Evolutionary conservation across 2,329 filamentous ascomycete species (phyloP).

Genomic region (Bipolaris sorokiniana): DNA sequence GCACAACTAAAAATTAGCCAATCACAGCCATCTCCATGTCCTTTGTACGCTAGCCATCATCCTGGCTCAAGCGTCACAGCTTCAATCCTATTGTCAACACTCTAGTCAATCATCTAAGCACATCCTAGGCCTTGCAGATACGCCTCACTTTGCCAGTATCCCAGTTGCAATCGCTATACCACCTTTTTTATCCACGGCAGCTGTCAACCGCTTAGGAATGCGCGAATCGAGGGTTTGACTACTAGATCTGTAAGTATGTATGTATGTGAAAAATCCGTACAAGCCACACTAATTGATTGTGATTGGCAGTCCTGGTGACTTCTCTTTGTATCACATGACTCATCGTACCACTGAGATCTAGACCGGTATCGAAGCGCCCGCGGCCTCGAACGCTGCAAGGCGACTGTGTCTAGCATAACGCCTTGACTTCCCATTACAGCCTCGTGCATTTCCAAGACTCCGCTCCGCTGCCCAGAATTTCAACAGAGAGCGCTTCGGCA

Average conservation of each 20-base stretch:
- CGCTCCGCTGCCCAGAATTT: constrained; percentile 18
- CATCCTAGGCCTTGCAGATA: not conserved
- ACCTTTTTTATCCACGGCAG: not conserved
- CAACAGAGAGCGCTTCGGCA: constrained; percentile 11
- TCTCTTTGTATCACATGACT: not conserved
- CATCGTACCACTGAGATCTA: constrained; percentile 9
- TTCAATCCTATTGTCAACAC: constrained; percentile 1
- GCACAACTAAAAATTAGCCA: not conserved
- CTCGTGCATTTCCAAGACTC: constrained; percentile 20
- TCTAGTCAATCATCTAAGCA: not conserved
- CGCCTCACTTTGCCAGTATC: not conserved
- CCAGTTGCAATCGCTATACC: not conserved
- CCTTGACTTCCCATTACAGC: constrained; percentile 2
- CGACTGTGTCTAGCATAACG: constrained; percentile 4
- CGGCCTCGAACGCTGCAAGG: constrained; percentile 10
- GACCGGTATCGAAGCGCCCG: not conserved
- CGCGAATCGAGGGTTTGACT: not conserved
- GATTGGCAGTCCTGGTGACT: not conserved
- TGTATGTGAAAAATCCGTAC: constrained; percentile 1
- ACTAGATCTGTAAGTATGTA: not conserved
- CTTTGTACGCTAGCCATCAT: constrained; percentile 4
- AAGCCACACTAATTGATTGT: not conserved
- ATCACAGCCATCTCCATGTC: constrained; percentile 1
- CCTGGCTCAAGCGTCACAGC: constrained; percentile 5
- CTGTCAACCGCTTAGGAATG: not conserved